Evolutionary conservation across 495 filamentous ascomycete species (phyloP).

Genomic region (Tetracladium marchalianum): DNA sequence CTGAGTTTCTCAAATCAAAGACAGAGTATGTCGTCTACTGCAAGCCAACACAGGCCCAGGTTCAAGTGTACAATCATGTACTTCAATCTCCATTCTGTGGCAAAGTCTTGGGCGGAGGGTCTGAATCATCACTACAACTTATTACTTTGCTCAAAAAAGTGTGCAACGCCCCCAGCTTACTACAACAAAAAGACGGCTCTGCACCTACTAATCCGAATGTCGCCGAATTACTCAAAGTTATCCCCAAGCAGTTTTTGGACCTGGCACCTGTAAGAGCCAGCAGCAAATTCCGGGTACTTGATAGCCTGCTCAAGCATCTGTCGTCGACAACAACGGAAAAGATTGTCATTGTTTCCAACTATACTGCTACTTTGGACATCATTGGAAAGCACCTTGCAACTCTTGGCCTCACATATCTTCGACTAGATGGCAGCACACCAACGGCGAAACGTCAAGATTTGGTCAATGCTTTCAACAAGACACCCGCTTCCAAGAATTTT

Average conservation of each 20-base stretch:
- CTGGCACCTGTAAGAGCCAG: constrained; percentile 49
- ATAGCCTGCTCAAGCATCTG: constrained; percentile 55
- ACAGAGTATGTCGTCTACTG: constrained; percentile 73
- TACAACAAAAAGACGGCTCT: constrained; percentile 33
- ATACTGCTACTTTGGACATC: constrained; percentile 67
- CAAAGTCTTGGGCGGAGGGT: constrained; percentile 46
- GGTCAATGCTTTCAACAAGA: constrained; percentile 69
- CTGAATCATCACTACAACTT: constrained; percentile 61
- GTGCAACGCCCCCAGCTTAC: constrained; percentile 66
- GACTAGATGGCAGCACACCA: constrained; percentile 66
- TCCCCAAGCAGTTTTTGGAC: constrained; percentile 49
- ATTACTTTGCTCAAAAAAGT: constrained; percentile 76
- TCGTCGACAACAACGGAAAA: constrained; percentile 57
- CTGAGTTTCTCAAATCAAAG: constrained; percentile 66
- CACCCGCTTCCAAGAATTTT: constrained; percentile 45
- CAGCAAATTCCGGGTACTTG: constrained; percentile 63
- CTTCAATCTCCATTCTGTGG: constrained; percentile 62
- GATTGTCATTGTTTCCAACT: constrained; percentile 74
- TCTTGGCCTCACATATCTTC: constrained; percentile 54
- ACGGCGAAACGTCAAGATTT: constrained; percentile 58
- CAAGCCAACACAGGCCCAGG: constrained; percentile 59
- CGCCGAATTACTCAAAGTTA: constrained; percentile 41
- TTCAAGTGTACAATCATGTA: constrained; percentile 57
- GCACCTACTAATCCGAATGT: constrained; percentile 28
- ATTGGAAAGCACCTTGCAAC: constrained; percentile 54